Evolutionary conservation across 768 basidiomycete genomes (phyloP).

Genomic region (Chlorophyllum brunneum): DNA sequence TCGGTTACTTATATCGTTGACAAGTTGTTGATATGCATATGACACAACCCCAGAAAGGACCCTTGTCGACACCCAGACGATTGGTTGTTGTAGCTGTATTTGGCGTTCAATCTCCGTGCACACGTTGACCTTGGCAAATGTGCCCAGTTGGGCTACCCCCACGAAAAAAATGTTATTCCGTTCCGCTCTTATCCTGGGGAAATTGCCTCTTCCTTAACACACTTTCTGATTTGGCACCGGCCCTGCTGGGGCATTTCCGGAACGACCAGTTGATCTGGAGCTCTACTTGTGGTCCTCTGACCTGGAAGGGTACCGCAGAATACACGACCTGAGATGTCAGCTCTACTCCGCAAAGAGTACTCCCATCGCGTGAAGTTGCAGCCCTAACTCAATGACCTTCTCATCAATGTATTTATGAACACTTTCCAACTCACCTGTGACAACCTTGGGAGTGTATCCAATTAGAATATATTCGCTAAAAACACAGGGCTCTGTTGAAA

Average conservation of each 20-base stretch:
- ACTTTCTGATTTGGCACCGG: neutral
- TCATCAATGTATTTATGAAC: conserved; percentile 1
- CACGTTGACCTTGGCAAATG: no score
- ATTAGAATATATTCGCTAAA: neutral
- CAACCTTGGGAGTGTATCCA: conserved; percentile 3
- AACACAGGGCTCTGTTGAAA: neutral
- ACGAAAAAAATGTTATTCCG: neutral
- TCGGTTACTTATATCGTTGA: neutral
- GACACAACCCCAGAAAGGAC: neutral
- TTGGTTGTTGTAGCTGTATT: no score
- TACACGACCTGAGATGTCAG: no score
- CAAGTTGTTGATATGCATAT: neutral
- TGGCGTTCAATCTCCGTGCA: no score
- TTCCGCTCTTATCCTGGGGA: neutral
- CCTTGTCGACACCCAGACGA: no score
- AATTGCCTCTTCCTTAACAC: neutral
- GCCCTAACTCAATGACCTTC: neutral
- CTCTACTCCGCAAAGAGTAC: neutral
- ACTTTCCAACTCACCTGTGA: neutral
- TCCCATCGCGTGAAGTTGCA: neutral
- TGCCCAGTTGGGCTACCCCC: neutral
- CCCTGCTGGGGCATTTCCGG: no score
- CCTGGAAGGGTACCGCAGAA: neutral
- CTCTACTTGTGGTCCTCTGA: neutral
- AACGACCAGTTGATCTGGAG: no score